Base-by-base conservation (phyloP, 2,329 filamentous ascomycete genomes). In the Pseudocercospora fijiensis region DNA sequence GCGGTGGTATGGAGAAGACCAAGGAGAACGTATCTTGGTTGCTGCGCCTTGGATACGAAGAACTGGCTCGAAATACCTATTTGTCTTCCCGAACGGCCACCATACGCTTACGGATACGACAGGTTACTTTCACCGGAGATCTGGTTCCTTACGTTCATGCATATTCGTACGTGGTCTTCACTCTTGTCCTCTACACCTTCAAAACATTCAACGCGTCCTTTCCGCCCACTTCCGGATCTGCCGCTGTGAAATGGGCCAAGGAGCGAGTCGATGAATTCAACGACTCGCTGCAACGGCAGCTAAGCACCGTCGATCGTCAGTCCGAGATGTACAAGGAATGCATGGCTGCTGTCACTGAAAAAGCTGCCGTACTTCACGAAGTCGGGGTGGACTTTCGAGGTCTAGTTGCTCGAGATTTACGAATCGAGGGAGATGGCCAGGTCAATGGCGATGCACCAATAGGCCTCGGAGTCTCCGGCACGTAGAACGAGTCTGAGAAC, bases 161-260 rank as follows among this genome's bases (percentile, higher is more conserved):
- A 75, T 83, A 98, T 53, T 95, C 94, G 1, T 97, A 92, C 77
- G 92, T 96, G 62, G 97, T 96, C 78, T 99, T 99, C 78, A 92
- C 88, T 60, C 85, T 96, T 68, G 94, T 99, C 75, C 88, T 91
- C 71, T 97, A 98, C 78, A 98, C 95, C 0, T 90, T 98, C 60
- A 69, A 72, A 11, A 76, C 73, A 0, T 77, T 75, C 64, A 66
- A 65, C 3, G 63, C 67, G 7, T 69, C 70, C 2, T 96, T 92
- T 76, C 98, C 98, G 75, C 89, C 92, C 10, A 85, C 91, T 26
- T 83, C 88, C 13, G 91, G 95, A 81, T 96, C 95, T 85, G 92
- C 93, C 0, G 96, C 92, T 71, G 94, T 99, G 72, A 96, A 94
- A 75, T 99, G 95, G 95, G 93, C 92, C n/a, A 98, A 97, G 78